Percentiles rank a stretch among this genome's conserved stretches.
Evolutionary conservation across 2,329 filamentous ascomycete species (phyloP).

Genomic region (Penicillium sp.): DNA sequence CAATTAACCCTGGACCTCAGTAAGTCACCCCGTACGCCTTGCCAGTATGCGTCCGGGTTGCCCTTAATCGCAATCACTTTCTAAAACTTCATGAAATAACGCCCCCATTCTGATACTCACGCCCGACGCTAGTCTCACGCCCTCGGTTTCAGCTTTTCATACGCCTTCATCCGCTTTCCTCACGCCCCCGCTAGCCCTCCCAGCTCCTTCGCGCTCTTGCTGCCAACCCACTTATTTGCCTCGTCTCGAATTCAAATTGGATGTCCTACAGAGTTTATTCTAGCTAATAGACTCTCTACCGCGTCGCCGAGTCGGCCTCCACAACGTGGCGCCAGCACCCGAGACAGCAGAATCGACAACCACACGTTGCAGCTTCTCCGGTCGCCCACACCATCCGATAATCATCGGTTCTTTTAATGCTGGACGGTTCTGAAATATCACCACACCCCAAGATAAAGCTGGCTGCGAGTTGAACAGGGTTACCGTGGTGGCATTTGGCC

Average conservation of each 20-base stretch:
- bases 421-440: slow-evolving; percentile 7
- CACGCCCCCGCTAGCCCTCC: slow-evolving; percentile 1
- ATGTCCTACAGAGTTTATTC: background rate
- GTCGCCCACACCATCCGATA: slow-evolving; percentile 6
- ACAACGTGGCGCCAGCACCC: slow-evolving; percentile 10
- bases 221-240: background rate
- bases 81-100: slow-evolving; percentile 3
- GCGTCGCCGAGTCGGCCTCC: slow-evolving; percentile 10
- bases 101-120: background rate
- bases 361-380: slow-evolving; percentile 7
- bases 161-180: background rate
- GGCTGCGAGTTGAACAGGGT: slow-evolving; percentile 23
- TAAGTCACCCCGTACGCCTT: slow-evolving; percentile 1
- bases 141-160: background rate
- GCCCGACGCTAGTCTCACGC: background rate
- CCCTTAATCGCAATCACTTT: background rate
- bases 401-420: slow-evolving; percentile 22
- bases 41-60: slow-evolving; percentile 3
- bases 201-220: slow-evolving; percentile 2
- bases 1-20: slow-evolving; percentile 8
- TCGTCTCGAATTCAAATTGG: background rate
- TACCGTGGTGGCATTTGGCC: slow-evolving; percentile 18
- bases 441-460: slow-evolving; percentile 15
- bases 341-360: slow-evolving; percentile 7
- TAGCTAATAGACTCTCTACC: background rate